Percentiles rank a stretch among this genome's conserved stretches.
These are phyloP conservation scores for Lasiosphaeria ovina DNA, from an alignment of 495 filamentous ascomycete genomes.

Conservation along the genomic window DNA sequence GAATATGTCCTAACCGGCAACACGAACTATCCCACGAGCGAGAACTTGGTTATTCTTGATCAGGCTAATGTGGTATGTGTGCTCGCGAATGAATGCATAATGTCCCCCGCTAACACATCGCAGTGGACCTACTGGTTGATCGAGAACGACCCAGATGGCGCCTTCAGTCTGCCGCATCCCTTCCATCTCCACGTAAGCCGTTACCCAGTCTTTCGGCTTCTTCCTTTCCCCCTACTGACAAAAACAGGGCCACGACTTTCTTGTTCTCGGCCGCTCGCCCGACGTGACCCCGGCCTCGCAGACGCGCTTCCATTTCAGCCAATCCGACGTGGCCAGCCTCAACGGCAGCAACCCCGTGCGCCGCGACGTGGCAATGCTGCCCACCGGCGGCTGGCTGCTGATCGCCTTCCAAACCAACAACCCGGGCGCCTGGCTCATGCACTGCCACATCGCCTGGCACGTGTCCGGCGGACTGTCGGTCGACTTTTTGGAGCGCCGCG, in stretches of 20 bases:
- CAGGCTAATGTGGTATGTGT: slow-evolving; percentile 24
- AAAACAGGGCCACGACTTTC: slow-evolving; percentile 61
- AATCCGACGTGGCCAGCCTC: slow-evolving; percentile 26
- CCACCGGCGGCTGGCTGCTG: slow-evolving; percentile 43
- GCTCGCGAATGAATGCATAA: not conserved
- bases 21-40: slow-evolving; percentile 32
- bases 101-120: not conserved
- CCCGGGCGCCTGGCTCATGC: slow-evolving; percentile 55
- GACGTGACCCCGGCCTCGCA: slow-evolving; percentile 17
- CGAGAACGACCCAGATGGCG: slow-evolving; percentile 48
- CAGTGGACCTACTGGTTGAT: slow-evolving; percentile 54
- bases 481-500: slow-evolving; percentile 47
- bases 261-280: slow-evolving; percentile 46
- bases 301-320: slow-evolving; percentile 34
- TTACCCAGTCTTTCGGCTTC: not conserved
- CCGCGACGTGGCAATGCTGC: slow-evolving; percentile 59
- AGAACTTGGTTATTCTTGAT: slow-evolving; percentile 40
- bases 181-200: slow-evolving; percentile 38
- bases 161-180: slow-evolving; percentile 41
- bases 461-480: slow-evolving; percentile 47
- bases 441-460: slow-evolving; percentile 61
- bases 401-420: slow-evolving; percentile 58
- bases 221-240: slow-evolving; percentile 22
- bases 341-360: slow-evolving; percentile 54
- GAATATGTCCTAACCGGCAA: slow-evolving; percentile 38